Evolutionary conservation across 2,329 filamentous ascomycete genomes (phyloP), one percentile per base, ranked within the genome.

Genomic region (Calonectria ilicicola): DNA sequence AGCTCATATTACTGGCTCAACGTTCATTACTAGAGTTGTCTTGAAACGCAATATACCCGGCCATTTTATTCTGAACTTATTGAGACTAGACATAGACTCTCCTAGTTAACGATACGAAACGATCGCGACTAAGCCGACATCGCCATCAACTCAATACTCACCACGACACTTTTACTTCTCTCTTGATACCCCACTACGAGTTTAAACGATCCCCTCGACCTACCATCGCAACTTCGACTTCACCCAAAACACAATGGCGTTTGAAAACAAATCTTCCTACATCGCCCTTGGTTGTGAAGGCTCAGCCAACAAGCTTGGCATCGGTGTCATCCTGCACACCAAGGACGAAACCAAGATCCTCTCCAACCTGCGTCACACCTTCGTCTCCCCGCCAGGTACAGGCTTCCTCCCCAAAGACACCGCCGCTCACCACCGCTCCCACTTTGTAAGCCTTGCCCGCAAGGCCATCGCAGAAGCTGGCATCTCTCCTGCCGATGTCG

Each of bases 381-480:
- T 96, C 86, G 89, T 93, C 80, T 94, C 96, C 53, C 96, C 97
- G 5, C 95, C 97, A 0, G 97, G 97, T 51, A 94, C 96, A 72
- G 97, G 97, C 5, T 98, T 99, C 85, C 90, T 98, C 5, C 97
- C 97, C 74, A 98, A 98, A 83, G 97, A 99, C 86, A 98, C 96
- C 1, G 97, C 97, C 19, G 91, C 91, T 65, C 97, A 99, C 86
- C 97, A 99, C 89, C 93, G 97, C 75, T 83, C 91, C 81, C 95
- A 94, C 92, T 95, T 98, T 75, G 93, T 95, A 19, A 87, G 89
- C 27, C 88, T 98, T n/a, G 93, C 97, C 21, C 95, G 93, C 78
- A 90, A 91, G 74, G 95, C 96, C 5, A 90, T 99, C 74, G 87
- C 88, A 70, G 92, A 93, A 77, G 95, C 96, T 0, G 86, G 86